Conservation (phyloP, 441 rosid species). For the Gossypium laxum region DNA sequence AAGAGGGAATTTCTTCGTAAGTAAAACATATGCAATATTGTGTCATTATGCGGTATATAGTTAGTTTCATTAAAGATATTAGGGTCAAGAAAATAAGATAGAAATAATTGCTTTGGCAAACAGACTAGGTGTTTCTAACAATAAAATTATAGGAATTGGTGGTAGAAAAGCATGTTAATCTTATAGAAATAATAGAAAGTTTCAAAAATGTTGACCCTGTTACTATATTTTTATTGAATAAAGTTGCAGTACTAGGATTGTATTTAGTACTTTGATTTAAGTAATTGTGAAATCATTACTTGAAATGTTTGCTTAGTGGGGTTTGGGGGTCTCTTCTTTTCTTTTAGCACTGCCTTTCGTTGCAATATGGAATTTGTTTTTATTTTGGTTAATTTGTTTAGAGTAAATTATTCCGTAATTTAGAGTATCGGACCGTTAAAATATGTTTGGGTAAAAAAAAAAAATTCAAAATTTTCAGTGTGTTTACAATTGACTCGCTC, state of each 20-base stretch:
- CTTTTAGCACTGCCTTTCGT: too few species aligned
- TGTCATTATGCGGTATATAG: slow-evolving; percentile 19
- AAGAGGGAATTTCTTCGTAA: background rate
- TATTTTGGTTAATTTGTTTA: too few species aligned
- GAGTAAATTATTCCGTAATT: too few species aligned
- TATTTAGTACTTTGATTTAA: too few species aligned
- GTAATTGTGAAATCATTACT: too few species aligned
- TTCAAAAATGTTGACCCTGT: background rate
- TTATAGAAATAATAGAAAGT: background rate
- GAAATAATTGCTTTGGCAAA: slow-evolving; percentile 18
- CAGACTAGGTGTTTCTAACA: background rate
- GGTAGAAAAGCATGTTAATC: background rate
- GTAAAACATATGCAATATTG: background rate
- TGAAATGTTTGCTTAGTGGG: too few species aligned
- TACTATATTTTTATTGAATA: background rate
- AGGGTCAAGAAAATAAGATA: background rate
- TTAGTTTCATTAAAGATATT: slow-evolving; percentile 5
- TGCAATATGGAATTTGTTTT: too few species aligned
- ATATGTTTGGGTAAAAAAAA: too few species aligned
- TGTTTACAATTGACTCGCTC: too few species aligned
- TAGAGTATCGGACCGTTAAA: too few species aligned
- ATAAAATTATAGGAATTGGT: background rate
- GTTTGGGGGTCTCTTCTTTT: too few species aligned
- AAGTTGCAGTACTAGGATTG: background rate
- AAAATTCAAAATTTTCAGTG: too few species aligned